A percentile compares a stretch with the other conserved stretches of the same genome.
phyloP scores from a whole-genome alignment of 2,329 filamentous ascomycete species.

The Xylaria arbuscula region DNA sequence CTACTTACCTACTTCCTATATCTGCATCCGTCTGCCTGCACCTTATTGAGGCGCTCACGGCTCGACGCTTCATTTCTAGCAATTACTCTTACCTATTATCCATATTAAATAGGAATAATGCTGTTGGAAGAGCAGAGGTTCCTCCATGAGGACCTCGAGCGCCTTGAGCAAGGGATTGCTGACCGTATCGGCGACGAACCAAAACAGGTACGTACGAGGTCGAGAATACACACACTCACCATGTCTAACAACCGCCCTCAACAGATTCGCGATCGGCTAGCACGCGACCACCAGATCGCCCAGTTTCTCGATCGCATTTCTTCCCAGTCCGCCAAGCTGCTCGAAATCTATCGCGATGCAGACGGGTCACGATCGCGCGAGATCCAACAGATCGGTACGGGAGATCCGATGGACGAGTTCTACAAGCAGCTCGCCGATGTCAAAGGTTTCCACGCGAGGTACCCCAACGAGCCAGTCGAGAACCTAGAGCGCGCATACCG shows the following conservation, averaged over 20 bases:
- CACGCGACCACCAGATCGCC: conserved; percentile 90
- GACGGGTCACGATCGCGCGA: conserved; percentile 79
- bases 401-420: conserved; percentile 90
- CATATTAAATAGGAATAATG: conserved; percentile 61
- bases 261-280: conserved; percentile 87
- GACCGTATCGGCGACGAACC: conserved; percentile 91
- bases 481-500: conserved; percentile 95
- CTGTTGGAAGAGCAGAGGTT: conserved; percentile 92
- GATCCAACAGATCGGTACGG: conserved; percentile 83
- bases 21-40: not conserved
- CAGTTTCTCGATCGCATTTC: conserved; percentile 90
- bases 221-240: not conserved
- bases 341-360: conserved; percentile 86
- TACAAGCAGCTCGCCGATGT: conserved; percentile 85
- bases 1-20: not conserved
- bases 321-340: conserved; percentile 81
- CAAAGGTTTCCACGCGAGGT: conserved; percentile 87
- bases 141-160: conserved; percentile 95
- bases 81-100: not conserved
- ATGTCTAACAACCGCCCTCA: conserved; percentile 42
- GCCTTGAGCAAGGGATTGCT: conserved; percentile 91
- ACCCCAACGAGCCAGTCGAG: conserved; percentile 94
- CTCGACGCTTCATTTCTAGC: not conserved
- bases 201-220: conserved; percentile 73
- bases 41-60: not conserved